Conservation (phyloP, 2,329 filamentous ascomycete genomes). For the Westerdykella ornata region DNA sequence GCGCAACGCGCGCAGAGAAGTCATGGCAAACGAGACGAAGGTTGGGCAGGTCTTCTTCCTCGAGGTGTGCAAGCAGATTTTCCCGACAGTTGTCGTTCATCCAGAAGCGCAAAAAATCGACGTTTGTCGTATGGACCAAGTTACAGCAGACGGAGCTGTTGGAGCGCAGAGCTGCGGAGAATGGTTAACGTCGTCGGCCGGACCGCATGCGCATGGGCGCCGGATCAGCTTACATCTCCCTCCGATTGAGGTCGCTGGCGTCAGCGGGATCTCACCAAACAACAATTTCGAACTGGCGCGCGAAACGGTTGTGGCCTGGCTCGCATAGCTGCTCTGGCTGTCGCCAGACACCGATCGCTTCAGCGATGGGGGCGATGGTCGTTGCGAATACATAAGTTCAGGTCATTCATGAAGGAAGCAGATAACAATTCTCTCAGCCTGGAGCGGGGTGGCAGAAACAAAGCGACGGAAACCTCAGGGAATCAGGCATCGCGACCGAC, state of each 20-base stretch:
- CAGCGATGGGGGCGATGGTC: slow-evolving; percentile 30
- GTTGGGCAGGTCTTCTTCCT: slow-evolving; percentile 39
- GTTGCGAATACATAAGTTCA: slow-evolving; percentile 29
- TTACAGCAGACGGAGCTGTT: slow-evolving; percentile 43
- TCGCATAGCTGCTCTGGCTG: slow-evolving; percentile 34
- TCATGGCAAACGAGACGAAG: slow-evolving; percentile 63
- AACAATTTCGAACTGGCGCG: slow-evolving; percentile 38
- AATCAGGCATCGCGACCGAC: slow-evolving; percentile 25
- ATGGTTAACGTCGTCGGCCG: slow-evolving; percentile 14
- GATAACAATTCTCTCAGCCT: background rate
- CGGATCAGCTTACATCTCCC: slow-evolving; percentile 31
- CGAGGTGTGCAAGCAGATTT: slow-evolving; percentile 38
- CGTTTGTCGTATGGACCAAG: slow-evolving; percentile 44
- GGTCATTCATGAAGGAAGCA: slow-evolving; percentile 6
- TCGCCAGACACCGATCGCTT: slow-evolving; percentile 35
- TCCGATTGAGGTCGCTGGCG: slow-evolving; percentile 33
- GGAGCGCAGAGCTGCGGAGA: slow-evolving; percentile 37
- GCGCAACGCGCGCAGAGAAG: slow-evolving; percentile 63
- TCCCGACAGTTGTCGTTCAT: slow-evolving; percentile 44
- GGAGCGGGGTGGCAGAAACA: slow-evolving; percentile 3
- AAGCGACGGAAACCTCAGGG: slow-evolving; percentile 22
- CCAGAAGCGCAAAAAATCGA: slow-evolving; percentile 47
- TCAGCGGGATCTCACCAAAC: slow-evolving; percentile 47
- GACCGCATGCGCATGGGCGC: slow-evolving; percentile 6
- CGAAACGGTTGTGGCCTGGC: slow-evolving; percentile 30